phyloP scores from a whole-genome alignment of 2,329 filamentous ascomycete genomes.

The Pseudocercospora crystallina region DNA sequence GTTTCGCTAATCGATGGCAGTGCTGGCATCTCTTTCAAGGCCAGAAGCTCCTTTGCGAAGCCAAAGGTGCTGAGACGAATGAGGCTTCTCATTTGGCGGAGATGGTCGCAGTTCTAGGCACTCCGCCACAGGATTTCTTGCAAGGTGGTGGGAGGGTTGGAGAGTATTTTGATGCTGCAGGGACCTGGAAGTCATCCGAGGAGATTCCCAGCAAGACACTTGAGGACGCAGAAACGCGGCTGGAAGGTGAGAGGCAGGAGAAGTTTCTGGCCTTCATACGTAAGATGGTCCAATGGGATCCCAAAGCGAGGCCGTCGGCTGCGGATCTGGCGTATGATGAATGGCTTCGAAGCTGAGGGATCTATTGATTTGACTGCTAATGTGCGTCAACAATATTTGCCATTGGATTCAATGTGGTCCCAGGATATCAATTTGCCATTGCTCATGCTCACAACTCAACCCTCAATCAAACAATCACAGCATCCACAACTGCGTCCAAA shows the following conservation, averaged over 20 bases:
- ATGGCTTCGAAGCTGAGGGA: too few relatives aligned
- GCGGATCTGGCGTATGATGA: too few relatives aligned
- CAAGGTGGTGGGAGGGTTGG: not conserved
- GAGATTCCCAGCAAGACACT: slow-evolving; percentile 31
- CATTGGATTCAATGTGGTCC: too few relatives aligned
- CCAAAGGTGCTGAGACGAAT: too few relatives aligned
- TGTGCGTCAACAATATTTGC: too few relatives aligned
- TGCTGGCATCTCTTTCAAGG: too few relatives aligned
- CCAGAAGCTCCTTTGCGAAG: too few relatives aligned
- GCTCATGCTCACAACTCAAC: too few relatives aligned
- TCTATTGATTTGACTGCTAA: too few relatives aligned
- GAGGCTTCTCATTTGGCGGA: slow-evolving; percentile 26
- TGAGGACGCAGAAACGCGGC: slow-evolving; percentile 25
- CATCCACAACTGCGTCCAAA: slow-evolving; percentile 21
- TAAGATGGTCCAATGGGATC: slow-evolving; percentile 42
- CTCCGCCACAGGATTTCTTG: slow-evolving; percentile 23
- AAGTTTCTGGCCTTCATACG: slow-evolving; percentile 37
- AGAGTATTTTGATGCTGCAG: slow-evolving; percentile 16
- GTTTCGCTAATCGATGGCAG: too few relatives aligned
- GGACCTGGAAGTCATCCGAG: slow-evolving; percentile 31
- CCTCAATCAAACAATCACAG: slow-evolving; percentile 17
- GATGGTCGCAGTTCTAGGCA: slow-evolving; percentile 25
- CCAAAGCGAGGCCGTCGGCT: slow-evolving; percentile 6
- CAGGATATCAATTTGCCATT: too few relatives aligned
- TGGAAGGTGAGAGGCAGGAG: slow-evolving; percentile 31